These are phyloP conservation scores for Monosporozyma servazzii DNA, from an alignment of 805 yeast genomes.

Conservation along the genomic window DNA sequence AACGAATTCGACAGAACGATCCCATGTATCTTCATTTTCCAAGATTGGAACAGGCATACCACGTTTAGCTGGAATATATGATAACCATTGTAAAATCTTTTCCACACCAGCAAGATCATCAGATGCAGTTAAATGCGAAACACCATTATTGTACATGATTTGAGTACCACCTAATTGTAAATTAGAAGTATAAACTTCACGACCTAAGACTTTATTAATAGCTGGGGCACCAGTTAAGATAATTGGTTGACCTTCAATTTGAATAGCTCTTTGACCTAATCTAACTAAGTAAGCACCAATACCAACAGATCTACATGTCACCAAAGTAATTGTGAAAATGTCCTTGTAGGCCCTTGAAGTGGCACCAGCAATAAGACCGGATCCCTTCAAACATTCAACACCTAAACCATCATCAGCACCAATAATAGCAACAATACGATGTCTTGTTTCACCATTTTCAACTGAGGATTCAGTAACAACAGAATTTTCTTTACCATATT, in stretches of 20 bases:
- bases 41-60: constrained; percentile 84
- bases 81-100: constrained; percentile 90
- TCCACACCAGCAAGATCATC: constrained; percentile 96
- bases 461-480: constrained; percentile 72
- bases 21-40: constrained; percentile 81
- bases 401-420: constrained; percentile 97
- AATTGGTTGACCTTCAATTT: constrained; percentile 97
- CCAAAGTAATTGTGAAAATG: constrained; percentile 94
- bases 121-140: constrained; percentile 91
- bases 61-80: constrained; percentile 87
- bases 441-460: constrained; percentile 77
- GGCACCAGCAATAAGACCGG: constrained; percentile 98
- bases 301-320: constrained; percentile 99
- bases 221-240: constrained; percentile 99
- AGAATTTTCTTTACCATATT: constrained; percentile 48
- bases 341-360: constrained; percentile 96
- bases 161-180: constrained; percentile 98
- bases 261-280: constrained; percentile 97
- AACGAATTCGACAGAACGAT: constrained; percentile 75
- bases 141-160: constrained; percentile 97
- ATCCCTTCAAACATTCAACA: constrained; percentile 96
- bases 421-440: constrained; percentile 72
- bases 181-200: constrained; percentile 94
- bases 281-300: constrained; percentile 98
- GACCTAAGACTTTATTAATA: constrained; percentile 89